phyloP scores from a whole-genome alignment of 2,329 filamentous ascomycete species.

The Diaporthe amygdali region DNA sequence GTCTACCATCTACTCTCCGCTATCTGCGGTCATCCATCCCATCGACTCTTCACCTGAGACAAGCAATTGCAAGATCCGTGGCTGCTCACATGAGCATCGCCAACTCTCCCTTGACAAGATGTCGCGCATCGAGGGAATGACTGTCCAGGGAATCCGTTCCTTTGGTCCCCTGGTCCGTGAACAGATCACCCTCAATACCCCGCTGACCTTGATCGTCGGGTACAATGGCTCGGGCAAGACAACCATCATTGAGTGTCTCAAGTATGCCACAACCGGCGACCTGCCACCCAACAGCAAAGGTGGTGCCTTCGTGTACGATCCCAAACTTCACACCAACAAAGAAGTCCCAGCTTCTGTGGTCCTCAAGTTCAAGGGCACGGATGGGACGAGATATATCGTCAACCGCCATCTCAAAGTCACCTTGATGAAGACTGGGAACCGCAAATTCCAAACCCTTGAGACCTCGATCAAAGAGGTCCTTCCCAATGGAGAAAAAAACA shows the following conservation, averaged over 20 bases:
- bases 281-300: constrained; percentile 89
- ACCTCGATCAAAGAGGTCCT: constrained; percentile 80
- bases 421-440: constrained; percentile 75
- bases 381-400: constrained; percentile 79
- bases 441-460: constrained; percentile 84
- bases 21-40: background rate
- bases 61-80: background rate
- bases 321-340: constrained; percentile 87
- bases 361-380: constrained; percentile 81
- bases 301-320: constrained; percentile 95
- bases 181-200: constrained; percentile 82
- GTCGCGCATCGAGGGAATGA: constrained; percentile 90
- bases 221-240: constrained; percentile 98
- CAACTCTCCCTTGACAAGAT: constrained; percentile 36
- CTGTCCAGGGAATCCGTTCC: constrained; percentile 82
- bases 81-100: constrained; percentile 20
- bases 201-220: constrained; percentile 94
- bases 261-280: constrained; percentile 95
- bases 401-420: constrained; percentile 86
- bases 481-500: constrained; percentile 70
- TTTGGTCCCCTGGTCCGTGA: constrained; percentile 79
- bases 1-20: background rate
- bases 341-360: constrained; percentile 92
- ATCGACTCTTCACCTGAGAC: too few relatives aligned
- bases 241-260: constrained; percentile 97